These are phyloP conservation scores for Ammopiptanthus mongolicus DNA, from an alignment of 306 rosid genomes.

Conservation along the genomic window DNA sequence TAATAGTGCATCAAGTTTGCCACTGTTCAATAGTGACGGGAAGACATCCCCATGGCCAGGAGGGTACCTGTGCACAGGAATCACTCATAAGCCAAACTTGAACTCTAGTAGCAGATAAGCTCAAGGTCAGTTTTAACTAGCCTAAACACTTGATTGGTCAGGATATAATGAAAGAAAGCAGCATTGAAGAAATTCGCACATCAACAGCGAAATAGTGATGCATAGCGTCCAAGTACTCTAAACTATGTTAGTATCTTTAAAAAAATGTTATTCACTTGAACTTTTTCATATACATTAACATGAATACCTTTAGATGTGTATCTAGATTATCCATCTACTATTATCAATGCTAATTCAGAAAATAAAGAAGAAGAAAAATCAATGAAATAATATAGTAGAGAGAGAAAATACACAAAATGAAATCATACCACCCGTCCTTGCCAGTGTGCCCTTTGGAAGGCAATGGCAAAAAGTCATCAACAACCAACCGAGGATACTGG, in stretches of 20 bases:
- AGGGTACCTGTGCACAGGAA: slow-evolving; percentile 68
- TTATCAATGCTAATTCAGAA: background rate
- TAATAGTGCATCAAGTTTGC: slow-evolving; percentile 79
- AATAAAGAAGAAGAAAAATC: background rate
- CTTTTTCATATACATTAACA: background rate
- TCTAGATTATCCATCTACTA: background rate
- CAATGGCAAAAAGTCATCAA: slow-evolving; percentile 72
- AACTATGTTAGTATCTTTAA: background rate
- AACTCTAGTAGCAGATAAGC: slow-evolving; percentile 7
- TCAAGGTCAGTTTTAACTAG: background rate
- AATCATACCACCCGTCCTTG: slow-evolving; percentile 91
- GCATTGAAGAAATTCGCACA: background rate
- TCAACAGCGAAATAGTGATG: background rate
- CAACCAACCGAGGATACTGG: slow-evolving; percentile 84
- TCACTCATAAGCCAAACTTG: slow-evolving; percentile 14
- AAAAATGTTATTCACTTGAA: background rate
- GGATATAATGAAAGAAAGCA: background rate
- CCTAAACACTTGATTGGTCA: background rate
- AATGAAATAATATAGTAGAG: background rate
- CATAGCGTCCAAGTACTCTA: background rate
- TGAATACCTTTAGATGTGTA: background rate
- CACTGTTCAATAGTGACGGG: slow-evolving; percentile 81
- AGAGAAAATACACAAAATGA: slow-evolving; percentile 11
- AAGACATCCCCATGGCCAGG: slow-evolving; percentile 99
- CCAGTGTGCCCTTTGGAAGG: slow-evolving; percentile 76